Conservation (phyloP, 768 basidiomycete species). For the Sarcodon aspratus region DNA sequence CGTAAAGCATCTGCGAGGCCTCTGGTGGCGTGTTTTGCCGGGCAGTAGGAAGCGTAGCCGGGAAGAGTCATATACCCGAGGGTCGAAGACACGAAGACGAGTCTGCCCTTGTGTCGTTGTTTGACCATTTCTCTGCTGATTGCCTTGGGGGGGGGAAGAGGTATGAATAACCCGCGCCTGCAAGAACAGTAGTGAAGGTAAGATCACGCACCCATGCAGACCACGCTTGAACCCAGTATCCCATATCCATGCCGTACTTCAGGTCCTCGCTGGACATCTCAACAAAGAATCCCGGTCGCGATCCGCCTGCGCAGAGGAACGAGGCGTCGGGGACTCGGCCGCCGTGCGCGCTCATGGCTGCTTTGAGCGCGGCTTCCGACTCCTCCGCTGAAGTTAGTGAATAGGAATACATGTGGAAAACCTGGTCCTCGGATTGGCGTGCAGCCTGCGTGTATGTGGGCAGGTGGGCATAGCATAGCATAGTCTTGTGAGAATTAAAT, state of each 20-base stretch:
- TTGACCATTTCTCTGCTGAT: slow-evolving; percentile 55
- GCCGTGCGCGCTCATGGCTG: slow-evolving; percentile 40
- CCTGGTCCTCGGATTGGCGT: slow-evolving; percentile 46
- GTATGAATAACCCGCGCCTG: neutral
- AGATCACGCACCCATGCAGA: slow-evolving; percentile 32
- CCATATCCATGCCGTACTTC: slow-evolving; percentile 40
- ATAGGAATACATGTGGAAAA: slow-evolving; percentile 55
- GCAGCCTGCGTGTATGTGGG: slow-evolving; percentile 24
- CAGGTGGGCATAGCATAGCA: neutral
- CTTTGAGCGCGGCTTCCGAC: slow-evolving; percentile 50
- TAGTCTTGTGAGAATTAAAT: neutral
- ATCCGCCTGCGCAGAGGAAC: slow-evolving; percentile 69
- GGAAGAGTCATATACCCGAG: slow-evolving; percentile 66
- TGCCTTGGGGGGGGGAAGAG: slow-evolving; percentile 29
- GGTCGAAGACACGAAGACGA: slow-evolving; percentile 67
- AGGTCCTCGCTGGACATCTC: slow-evolving; percentile 56
- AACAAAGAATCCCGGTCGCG: slow-evolving; percentile 64
- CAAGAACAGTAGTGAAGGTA: neutral
- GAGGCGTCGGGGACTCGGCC: slow-evolving; percentile 63
- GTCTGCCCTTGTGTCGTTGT: slow-evolving; percentile 48
- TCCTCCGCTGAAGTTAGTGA: slow-evolving; percentile 41
- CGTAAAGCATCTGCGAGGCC: slow-evolving; percentile 85
- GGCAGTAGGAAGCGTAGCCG: slow-evolving; percentile 73
- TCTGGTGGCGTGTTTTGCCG: slow-evolving; percentile 77
- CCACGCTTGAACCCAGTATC: slow-evolving; percentile 46